These are phyloP conservation scores for Coprinopsis cinerea DNA, from an alignment of 768 basidiomycete genomes.

Conservation along the genomic window DNA sequence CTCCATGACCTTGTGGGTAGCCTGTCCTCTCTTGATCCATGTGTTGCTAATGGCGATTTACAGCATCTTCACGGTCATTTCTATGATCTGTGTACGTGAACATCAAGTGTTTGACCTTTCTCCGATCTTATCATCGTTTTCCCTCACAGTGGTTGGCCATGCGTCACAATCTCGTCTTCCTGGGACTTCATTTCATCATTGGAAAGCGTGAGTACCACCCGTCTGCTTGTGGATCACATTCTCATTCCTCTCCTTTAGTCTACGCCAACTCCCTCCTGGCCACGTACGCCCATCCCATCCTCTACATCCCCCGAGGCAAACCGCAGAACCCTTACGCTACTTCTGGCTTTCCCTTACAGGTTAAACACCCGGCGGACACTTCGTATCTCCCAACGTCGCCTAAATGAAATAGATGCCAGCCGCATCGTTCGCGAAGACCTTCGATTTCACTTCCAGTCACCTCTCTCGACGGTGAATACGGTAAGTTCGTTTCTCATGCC, in stretches of 20 bases:
- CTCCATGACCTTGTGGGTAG: slow-evolving; percentile 42
- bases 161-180: slow-evolving; percentile 38
- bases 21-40: no score
- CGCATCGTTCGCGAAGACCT: slow-evolving; percentile 11
- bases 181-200: slow-evolving; percentile 45
- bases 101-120: not conserved
- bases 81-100: slow-evolving; percentile 43
- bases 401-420: slow-evolving; percentile 10
- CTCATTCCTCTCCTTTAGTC: slow-evolving; percentile 24
- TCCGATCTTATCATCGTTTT: not conserved
- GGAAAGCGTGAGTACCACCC: slow-evolving; percentile 30
- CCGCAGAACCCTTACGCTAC: no score
- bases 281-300: slow-evolving; percentile 15
- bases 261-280: slow-evolving; percentile 45
- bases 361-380: slow-evolving; percentile 6
- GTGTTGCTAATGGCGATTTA: no score
- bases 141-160: slow-evolving; percentile 38
- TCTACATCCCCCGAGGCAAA: not conserved
- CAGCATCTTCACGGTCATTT: slow-evolving; percentile 40
- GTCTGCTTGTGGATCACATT: not conserved
- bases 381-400: slow-evolving; percentile 6
- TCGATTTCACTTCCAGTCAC: slow-evolving; percentile 7
- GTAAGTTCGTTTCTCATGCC: not conserved
- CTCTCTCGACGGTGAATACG: slow-evolving; percentile 5
- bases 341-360: not conserved